Evolutionary conservation across 495 filamentous ascomycete species (phyloP).

Genomic region (Neurospora africana): DNA sequence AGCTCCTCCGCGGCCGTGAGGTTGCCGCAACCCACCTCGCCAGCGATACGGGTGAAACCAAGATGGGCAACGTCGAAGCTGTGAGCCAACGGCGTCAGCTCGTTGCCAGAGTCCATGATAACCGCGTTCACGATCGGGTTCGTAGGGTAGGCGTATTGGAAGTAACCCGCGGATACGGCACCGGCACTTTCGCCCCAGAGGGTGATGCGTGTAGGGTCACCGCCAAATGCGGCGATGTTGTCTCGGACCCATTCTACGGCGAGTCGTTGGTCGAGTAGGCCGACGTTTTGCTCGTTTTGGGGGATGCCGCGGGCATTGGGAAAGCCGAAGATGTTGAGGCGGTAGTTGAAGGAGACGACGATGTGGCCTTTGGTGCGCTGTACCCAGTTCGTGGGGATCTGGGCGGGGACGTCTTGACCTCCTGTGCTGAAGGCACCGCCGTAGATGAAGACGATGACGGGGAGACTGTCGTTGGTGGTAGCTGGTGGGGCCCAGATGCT

Average conservation of each 20-base stretch:
- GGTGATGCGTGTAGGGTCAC: constrained; percentile 41
- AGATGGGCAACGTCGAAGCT: constrained; percentile 17
- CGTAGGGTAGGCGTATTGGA: constrained; percentile 35
- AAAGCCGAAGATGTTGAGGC: constrained; percentile 55
- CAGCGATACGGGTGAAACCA: constrained; percentile 29
- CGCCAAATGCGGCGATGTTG: constrained; percentile 52
- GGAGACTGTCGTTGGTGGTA: constrained; percentile 10
- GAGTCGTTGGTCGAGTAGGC: constrained; percentile 52
- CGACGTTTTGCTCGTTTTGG: constrained; percentile 41
- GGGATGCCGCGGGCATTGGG: constrained; percentile 30
- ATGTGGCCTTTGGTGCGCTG: constrained; percentile 42
- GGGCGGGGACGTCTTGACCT: constrained; percentile 14
- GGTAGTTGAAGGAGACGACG: constrained; percentile 55
- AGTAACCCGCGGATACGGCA: constrained; percentile 40
- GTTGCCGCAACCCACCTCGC: constrained; percentile 28
- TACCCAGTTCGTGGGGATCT: constrained; percentile 26
- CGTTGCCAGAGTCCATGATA: constrained; percentile 46
- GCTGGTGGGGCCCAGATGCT: constrained; percentile 35
- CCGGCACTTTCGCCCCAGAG: constrained; percentile 48
- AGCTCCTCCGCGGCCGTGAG: constrained; percentile 24
- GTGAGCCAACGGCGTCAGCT: constrained; percentile 28
- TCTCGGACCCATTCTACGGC: constrained; percentile 47
- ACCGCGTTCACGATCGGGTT: constrained; percentile 37
- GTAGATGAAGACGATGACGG: constrained; percentile 25
- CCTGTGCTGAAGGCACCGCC: constrained; percentile 21